Evolutionary conservation across 805 yeast genomes (phyloP).

Genomic region (Candida parachauliodes): DNA sequence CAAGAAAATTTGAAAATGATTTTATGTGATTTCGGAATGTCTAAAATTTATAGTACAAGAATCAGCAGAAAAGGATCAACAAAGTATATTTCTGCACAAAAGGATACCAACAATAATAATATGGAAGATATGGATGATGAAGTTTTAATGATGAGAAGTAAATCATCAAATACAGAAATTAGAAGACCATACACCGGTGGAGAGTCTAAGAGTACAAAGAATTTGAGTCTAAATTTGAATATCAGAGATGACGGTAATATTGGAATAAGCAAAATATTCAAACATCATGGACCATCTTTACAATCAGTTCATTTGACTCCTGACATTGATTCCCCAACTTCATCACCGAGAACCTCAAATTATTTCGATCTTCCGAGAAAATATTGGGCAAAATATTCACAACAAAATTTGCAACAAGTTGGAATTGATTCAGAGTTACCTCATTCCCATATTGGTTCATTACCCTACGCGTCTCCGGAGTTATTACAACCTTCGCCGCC

Average conservation of each 20-base stretch:
- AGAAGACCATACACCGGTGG: constrained; percentile 36
- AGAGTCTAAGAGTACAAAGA: constrained; percentile 20
- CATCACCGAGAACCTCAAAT: background rate
- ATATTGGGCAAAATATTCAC: constrained; percentile 2
- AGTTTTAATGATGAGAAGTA: constrained; percentile 26
- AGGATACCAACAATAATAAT: background rate
- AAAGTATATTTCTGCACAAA: constrained; percentile 1
- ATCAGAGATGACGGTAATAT: constrained; percentile 29
- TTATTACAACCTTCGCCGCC: constrained; percentile 60
- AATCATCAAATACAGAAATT: constrained; percentile 28
- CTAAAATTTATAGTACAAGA: constrained; percentile 31
- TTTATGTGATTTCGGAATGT: constrained; percentile 91
- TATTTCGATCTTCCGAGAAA: constrained; percentile 2
- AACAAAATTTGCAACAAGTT: constrained; percentile 1
- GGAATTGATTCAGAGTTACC: constrained; percentile 45
- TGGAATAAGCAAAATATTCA: constrained; percentile 23
- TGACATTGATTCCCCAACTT: background rate
- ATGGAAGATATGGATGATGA: constrained; percentile 9
- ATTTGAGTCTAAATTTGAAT: constrained; percentile 18
- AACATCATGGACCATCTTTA: constrained; percentile 30
- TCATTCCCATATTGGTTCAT: constrained; percentile 76
- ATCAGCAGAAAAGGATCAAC: constrained; percentile 20
- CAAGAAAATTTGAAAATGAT: constrained; percentile 38
- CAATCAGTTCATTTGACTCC: constrained; percentile 32
- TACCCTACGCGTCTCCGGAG: constrained; percentile 93